These are phyloP conservation scores for Knoxia roxburghii DNA, from an alignment of 257 asterid species.

Conservation along the genomic window DNA sequence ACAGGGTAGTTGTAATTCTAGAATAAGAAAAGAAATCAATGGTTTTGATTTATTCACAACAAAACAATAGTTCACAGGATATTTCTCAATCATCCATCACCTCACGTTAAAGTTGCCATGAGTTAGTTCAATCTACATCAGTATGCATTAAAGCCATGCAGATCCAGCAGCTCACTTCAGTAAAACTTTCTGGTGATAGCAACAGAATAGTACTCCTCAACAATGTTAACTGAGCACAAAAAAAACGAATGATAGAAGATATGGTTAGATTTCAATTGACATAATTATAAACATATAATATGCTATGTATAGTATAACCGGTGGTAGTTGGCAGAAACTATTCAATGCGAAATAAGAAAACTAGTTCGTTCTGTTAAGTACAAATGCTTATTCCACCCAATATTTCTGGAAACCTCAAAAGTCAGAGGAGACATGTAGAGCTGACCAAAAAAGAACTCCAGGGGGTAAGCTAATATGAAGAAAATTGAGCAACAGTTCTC, in stretches of 20 bases:
- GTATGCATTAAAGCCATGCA: too few species aligned
- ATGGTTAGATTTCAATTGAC: neutral
- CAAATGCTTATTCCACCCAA: neutral
- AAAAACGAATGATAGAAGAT: neutral
- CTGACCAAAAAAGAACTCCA: neutral
- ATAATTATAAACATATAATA: neutral
- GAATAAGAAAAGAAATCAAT: neutral
- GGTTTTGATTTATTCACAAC: slow-evolving; percentile 1
- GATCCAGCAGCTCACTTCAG: neutral
- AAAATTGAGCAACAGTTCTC: slow-evolving; percentile 2
- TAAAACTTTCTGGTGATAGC: neutral
- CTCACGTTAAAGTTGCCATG: neutral
- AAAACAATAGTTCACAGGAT: neutral
- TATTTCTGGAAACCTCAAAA: neutral
- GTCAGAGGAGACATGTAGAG: too few species aligned
- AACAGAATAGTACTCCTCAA: neutral
- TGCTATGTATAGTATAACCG: neutral
- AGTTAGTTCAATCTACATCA: neutral
- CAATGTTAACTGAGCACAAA: neutral
- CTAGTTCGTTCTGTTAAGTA: neutral
- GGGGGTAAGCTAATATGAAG: neutral
- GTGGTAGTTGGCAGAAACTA: neutral
- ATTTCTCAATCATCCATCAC: neutral
- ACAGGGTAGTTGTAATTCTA: too few species aligned
- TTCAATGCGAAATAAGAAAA: neutral